Evolutionary conservation across 805 yeast genomes (phyloP).

Genomic region (Kregervanrija delftensis): DNA sequence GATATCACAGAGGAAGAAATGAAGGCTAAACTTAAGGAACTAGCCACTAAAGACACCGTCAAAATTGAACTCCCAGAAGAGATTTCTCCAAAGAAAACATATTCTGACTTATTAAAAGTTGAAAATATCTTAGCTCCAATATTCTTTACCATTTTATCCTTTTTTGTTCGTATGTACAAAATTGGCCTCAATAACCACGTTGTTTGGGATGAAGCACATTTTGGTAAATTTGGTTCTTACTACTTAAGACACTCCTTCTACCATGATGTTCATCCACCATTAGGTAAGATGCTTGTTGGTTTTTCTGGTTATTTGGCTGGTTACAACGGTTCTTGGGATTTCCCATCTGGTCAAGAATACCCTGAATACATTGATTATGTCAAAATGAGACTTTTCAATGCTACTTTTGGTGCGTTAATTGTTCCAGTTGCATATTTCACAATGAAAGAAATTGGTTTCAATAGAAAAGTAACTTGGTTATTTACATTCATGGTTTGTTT

Average conservation of each 20-base stretch:
- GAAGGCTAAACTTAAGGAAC: constrained; percentile 23
- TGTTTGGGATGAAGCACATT: constrained; percentile 98
- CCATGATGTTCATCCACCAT: constrained; percentile 84
- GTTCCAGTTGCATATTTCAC: constrained; percentile 86
- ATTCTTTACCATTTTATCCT: constrained; percentile 59
- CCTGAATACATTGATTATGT: constrained; percentile 76
- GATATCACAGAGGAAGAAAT: constrained; percentile 24
- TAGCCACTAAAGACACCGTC: constrained; percentile 18
- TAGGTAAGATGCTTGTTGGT: constrained; percentile 77
- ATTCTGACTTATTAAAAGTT: constrained; percentile 11
- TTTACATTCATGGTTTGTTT: constrained; percentile 73
- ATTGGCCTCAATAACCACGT: constrained; percentile 70
- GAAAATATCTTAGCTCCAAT: constrained; percentile 44
- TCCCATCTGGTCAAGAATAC: constrained; percentile 73
- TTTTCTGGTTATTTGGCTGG: constrained; percentile 76
- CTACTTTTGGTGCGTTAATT: constrained; percentile 73
- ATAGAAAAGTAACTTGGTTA: constrained; percentile 67
- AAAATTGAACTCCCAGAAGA: constrained; percentile 9
- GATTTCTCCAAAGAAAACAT: constrained; percentile 9
- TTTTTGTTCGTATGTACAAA: constrained; percentile 66
- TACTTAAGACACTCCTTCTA: constrained; percentile 74
- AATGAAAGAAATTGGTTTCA: constrained; percentile 67
- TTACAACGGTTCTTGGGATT: constrained; percentile 83
- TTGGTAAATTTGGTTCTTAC: constrained; percentile 81
- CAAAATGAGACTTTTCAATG: constrained; percentile 84